Base-by-base conservation (phyloP, 1,139 yeast genomes). In the Blastobotrys apis region DNA sequence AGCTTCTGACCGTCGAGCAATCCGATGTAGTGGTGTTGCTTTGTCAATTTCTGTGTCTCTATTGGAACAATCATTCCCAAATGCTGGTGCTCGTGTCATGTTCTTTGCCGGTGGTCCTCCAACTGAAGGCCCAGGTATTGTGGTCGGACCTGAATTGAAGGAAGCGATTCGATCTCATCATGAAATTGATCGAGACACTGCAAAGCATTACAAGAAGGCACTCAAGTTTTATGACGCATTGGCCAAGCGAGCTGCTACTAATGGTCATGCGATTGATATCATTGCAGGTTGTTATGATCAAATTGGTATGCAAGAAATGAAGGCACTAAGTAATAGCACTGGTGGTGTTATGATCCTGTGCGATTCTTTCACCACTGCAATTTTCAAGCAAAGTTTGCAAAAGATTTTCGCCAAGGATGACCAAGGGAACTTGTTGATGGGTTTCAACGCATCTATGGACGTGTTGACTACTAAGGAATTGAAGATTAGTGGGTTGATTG, bases 231-330 rank as follows among this genome's bases (percentile, higher is more conserved):
- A 90, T 67, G 94, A 86, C 53, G 72, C 74, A 23, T 65, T 92
- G 42, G 86, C 95, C 32, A 77, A 80, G 45, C 84, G 84, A 55
- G 82, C 82, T 12, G 71, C 85, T 25, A 76, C 78, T 44, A 84
- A 86, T 62, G 86, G 94, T 21, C 97, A 88, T 61, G 79, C 94
- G 20, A 81, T 92, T 44, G 98, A 92, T 67, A 80, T 92, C 43
- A 90, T 88, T 69, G 97, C 95, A 32, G 98, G 98, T 49, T 88
- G 97, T 69, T 90, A 88, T 64, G 99, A 92, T 69, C 98, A 92
- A 73, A 85, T 90, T 53, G 99, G 99, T 64, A 82, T 92, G 77
- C 82, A 84, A 57, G 99, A 92, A 71, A 92, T 92, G 97, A 86
- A 87, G 67, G 76, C 84, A 49, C 72, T 94, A 58, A 77, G 95